Conservation (phyloP, 2,329 filamentous ascomycete species). For the Fusarium sp. region DNA sequence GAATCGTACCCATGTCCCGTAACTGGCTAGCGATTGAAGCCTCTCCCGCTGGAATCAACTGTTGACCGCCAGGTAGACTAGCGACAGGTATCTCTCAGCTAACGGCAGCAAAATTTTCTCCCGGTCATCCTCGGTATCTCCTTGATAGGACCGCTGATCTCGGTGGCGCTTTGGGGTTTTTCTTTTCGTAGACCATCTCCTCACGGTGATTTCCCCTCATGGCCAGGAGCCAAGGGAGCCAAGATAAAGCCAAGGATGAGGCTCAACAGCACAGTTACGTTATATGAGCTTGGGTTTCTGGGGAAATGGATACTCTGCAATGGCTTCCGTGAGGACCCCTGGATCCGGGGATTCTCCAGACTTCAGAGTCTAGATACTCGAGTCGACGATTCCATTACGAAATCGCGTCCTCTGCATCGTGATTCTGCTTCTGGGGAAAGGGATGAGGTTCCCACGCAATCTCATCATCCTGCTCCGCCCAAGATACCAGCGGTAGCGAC, state of each 20-base stretch:
- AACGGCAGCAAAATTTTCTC: constrained; percentile 1
- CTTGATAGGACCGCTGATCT: constrained; percentile 35
- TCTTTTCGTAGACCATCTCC: constrained; percentile 14
- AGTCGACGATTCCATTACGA: constrained; percentile 34
- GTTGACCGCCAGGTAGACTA: constrained; percentile 13
- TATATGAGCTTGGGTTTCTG: constrained; percentile 33
- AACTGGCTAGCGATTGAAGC: constrained; percentile 1
- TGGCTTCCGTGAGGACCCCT: constrained; percentile 23
- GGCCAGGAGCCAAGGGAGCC: not conserved
- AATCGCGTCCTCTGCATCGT: constrained; percentile 27
- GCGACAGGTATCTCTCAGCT: constrained; percentile 22
- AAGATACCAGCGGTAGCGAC: constrained; percentile 16
- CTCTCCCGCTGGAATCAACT: constrained; percentile 8
- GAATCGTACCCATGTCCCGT: constrained; percentile 6
- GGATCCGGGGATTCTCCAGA: constrained; percentile 34
- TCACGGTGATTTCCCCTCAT: constrained; percentile 34
- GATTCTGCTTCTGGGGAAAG: constrained; percentile 31
- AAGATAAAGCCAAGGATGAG: constrained; percentile 14
- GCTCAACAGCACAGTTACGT: constrained; percentile 20
- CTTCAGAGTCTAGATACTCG: constrained; percentile 28
- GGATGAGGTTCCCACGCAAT: constrained; percentile 17
- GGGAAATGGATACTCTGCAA: constrained; percentile 28
- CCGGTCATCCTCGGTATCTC: constrained; percentile 30
- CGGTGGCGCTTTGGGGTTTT: constrained; percentile 8
- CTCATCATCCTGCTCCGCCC: constrained; percentile 18